phyloP scores from a whole-genome alignment of 768 basidiomycete species.

The Kwoniella pini region DNA sequence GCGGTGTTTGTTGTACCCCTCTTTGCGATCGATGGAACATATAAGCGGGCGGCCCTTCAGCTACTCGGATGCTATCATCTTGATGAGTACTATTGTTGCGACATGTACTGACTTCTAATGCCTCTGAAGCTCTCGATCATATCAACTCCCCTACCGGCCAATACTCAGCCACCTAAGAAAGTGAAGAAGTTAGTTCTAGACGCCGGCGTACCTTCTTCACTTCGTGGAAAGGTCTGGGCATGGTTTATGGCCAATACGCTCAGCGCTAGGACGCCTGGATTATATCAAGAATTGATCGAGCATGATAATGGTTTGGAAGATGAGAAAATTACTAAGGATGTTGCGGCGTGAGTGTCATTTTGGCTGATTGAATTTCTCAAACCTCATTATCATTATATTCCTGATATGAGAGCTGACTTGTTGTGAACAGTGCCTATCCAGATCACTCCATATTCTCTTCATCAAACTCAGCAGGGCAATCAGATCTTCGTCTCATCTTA shows the following conservation, averaged over 20 bases:
- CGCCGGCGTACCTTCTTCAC: constrained; percentile 38
- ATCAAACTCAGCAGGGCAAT: constrained; percentile 32
- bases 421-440: constrained; percentile 27
- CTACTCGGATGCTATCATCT: no score
- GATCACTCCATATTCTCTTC: constrained; percentile 44
- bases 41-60: no score
- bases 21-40: not conserved
- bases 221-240: constrained; percentile 49
- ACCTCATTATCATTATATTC: no score
- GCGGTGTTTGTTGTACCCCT: no score
- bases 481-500: constrained; percentile 41
- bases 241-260: constrained; percentile 46
- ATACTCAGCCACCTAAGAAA: constrained; percentile 38
- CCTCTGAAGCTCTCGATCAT: constrained; percentile 40
- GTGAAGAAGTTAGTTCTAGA: constrained; percentile 46
- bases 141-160: constrained; percentile 29
- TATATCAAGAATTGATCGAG: constrained; percentile 44
- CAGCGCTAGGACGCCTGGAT: constrained; percentile 34
- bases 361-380: not conserved
- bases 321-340: constrained; percentile 40
- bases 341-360: constrained; percentile 29
- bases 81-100: no score
- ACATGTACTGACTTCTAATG: not conserved
- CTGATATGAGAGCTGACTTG: no score
- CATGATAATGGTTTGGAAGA: constrained; percentile 37